A percentile compares a stretch with the other conserved stretches of the same genome.
These are phyloP conservation scores for Colletotrichum agaves DNA, from an alignment of 2,329 filamentous ascomycete genomes.

Conservation along the genomic window DNA sequence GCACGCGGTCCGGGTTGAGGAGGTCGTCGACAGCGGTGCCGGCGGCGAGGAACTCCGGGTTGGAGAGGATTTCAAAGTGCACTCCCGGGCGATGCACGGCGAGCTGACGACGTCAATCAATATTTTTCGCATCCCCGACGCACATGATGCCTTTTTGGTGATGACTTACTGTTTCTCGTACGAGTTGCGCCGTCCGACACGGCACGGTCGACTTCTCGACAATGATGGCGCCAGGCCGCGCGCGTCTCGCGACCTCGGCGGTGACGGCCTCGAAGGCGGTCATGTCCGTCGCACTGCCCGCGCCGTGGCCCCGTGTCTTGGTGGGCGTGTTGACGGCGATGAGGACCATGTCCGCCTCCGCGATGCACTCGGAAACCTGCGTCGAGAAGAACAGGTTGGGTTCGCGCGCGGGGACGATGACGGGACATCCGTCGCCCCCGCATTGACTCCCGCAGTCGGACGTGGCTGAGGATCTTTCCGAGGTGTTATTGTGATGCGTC, in stretches of 20 bases:
- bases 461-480: conserved; percentile 45
- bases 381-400: conserved; percentile 82
- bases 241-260: conserved; percentile 72
- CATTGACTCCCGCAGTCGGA: conserved; percentile 47
- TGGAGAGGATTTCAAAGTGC: conserved; percentile 80
- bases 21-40: conserved; percentile 80
- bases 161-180: conserved; percentile 70
- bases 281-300: conserved; percentile 78
- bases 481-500: conserved; percentile 39
- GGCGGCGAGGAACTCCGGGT: conserved; percentile 84
- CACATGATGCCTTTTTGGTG: neutral
- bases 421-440: conserved; percentile 41
- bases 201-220: conserved; percentile 87
- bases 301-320: conserved; percentile 75
- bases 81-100: conserved; percentile 69
- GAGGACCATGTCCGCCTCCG: conserved; percentile 77
- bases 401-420: conserved; percentile 56
- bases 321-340: conserved; percentile 84
- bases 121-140: too few species aligned
- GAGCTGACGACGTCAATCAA: conserved; percentile 53
- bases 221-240: conserved; percentile 76
- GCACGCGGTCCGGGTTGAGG: conserved; percentile 75
- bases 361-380: conserved; percentile 70
- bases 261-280: conserved; percentile 77
- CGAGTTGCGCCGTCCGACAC: conserved; percentile 76